Base-by-base conservation (phyloP, 345 rosid genomes). In the Eucalyptus sp. region DNA sequence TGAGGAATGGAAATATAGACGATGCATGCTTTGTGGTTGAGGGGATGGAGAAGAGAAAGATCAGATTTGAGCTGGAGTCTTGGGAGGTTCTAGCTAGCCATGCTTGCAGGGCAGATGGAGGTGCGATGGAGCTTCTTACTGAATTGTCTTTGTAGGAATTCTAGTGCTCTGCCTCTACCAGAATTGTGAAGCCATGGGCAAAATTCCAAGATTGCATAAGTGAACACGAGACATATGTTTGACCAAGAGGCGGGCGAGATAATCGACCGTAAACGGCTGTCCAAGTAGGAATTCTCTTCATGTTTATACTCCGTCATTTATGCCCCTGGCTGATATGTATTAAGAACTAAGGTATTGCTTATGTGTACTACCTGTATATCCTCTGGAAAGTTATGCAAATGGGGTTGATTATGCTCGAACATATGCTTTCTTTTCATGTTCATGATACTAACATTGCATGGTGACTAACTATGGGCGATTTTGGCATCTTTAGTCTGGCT, bases 21-120 rank as follows among this genome's bases (percentile, higher is more conserved):
- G 94, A 91, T 48, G 98, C 94, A 64, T 93, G 92, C 92, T 95
- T 94, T 92, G 95, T 95, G 79, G 90, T 97, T 90, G 96, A 93
- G 94, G 96, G 94, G 87, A 96, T 96, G 96, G 92, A 88, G 91
- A 96, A 95, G 92, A 95, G 96, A 91, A 90, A 92, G 43, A 37
- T 97, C 87, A 90, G 90, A 68, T 88, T 96, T 90, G 94, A 93
- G 89, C 90, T 62, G 87, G 89, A 91, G 51, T 88, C 89, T 89
- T 96, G 98, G 99, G 93, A 90, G 90, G 94, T 88, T 88, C 91
- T 96, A 60, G 87, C 95, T 80, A 90, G 88, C 87, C 91, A 88
- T 90, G 90, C 91, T 90, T 94, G 93, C 86, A 89, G 87, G 58
- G 90, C 64, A 17, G 92, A 91, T 89, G 91, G 66, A 90, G 29